Evolutionary conservation across 2,329 filamentous ascomycete genomes (phyloP).

Genomic region (Arthrocladium fulminans): DNA sequence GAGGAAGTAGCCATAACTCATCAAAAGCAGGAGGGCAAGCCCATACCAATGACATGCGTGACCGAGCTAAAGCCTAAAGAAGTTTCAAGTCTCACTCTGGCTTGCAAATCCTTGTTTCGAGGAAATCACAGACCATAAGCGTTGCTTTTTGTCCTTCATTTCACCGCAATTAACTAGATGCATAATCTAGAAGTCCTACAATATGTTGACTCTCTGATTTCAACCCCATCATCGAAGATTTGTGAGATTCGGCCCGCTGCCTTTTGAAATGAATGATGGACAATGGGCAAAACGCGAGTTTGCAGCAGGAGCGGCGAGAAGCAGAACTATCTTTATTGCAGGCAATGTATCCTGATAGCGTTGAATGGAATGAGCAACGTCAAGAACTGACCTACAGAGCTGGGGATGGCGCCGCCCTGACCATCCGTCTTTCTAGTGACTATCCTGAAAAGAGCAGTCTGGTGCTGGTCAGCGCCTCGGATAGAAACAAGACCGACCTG

Average conservation of each 20-base stretch:
- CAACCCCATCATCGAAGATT: neutral
- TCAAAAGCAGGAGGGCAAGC: no score
- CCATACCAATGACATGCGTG: no score
- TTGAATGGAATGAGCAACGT: constrained; percentile 10
- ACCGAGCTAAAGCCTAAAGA: no score
- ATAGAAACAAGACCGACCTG: constrained; percentile 11
- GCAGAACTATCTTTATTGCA: constrained; percentile 17
- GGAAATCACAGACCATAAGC: no score
- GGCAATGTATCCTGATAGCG: constrained; percentile 16
- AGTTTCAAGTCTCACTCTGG: no score
- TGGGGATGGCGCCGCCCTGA: constrained; percentile 1
- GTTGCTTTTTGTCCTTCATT: no score
- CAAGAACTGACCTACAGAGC: constrained; percentile 15
- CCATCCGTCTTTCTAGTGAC: constrained; percentile 11
- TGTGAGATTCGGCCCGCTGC: neutral
- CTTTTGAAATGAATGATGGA: neutral
- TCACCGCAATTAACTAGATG: no score
- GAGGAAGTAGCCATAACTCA: no score
- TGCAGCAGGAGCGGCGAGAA: constrained; percentile 12
- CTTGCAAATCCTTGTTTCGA: no score
- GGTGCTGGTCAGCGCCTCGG: constrained; percentile 14
- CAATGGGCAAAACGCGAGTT: neutral
- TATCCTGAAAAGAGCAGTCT: constrained; percentile 13
- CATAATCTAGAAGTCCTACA: no score
- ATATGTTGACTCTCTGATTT: no score